A percentile compares a stretch with the other conserved stretches of the same genome.
phyloP scores from a whole-genome alignment of 305 asterid species.

The Plantago coronopus region DNA sequence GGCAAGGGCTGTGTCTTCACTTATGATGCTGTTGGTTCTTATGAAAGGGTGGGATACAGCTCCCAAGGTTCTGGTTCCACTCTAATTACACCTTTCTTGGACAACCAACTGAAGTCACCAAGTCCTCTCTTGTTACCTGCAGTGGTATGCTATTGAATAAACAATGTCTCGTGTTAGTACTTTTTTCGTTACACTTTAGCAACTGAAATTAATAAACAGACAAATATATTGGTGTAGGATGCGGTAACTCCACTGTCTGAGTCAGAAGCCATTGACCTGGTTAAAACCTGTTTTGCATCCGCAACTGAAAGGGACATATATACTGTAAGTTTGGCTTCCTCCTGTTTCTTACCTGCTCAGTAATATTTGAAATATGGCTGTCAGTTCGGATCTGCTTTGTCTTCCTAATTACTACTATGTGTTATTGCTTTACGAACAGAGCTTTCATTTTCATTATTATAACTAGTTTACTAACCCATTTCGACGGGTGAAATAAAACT shows the following conservation, averaged over 20 bases:
- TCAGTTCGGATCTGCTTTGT: too few relatives aligned
- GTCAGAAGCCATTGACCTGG: conserved; percentile 89
- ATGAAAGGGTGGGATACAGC: conserved; percentile 97
- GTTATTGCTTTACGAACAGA: neutral
- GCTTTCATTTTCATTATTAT: too few relatives aligned
- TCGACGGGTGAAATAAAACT: too few relatives aligned
- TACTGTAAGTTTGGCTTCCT: conserved; percentile 51
- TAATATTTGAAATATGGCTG: conserved; percentile 7
- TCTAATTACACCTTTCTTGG: conserved; percentile 84
- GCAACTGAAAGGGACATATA: conserved; percentile 97
- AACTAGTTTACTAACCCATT: too few relatives aligned
- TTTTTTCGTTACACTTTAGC: conserved; percentile 12
- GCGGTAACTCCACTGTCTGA: conserved; percentile 91
- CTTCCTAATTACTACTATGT: too few relatives aligned
- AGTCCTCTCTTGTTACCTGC: conserved; percentile 83
- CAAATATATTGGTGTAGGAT: conserved; percentile 43
- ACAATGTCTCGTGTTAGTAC: neutral
- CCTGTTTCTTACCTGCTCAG: neutral
- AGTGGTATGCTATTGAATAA: conserved; percentile 37
- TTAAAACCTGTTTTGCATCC: conserved; percentile 91
- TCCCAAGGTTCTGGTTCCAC: conserved; percentile 96
- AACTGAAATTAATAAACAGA: conserved; percentile 25
- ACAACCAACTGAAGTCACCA: conserved; percentile 89
- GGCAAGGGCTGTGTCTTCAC: conserved; percentile 97
- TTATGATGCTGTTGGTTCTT: conserved; percentile 96